These are phyloP conservation scores for Tothia fuscella DNA, from an alignment of 2,329 filamentous ascomycete species.

Conservation along the genomic window DNA sequence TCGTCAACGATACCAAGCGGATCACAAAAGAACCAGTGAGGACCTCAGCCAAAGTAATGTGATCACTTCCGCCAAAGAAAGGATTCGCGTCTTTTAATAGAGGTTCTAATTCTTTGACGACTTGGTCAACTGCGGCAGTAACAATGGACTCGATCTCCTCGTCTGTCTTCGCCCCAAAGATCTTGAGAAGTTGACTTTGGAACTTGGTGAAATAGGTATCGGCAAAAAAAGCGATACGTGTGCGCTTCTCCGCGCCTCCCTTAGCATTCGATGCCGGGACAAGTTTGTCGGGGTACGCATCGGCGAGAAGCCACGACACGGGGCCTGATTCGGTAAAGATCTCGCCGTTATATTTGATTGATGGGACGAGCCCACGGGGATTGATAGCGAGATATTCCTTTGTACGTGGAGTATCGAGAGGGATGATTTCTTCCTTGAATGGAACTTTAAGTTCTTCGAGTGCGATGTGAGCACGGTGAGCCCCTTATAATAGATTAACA, in stretches of 20 bases:
- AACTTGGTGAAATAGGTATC: constrained; percentile 6
- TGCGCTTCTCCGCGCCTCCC: not conserved
- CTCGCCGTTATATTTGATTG: not conserved
- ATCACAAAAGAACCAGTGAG: not conserved
- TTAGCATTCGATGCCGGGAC: not conserved
- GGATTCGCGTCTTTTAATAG: not conserved
- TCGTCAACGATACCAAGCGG: not conserved
- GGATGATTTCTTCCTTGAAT: constrained; percentile 1
- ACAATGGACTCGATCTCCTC: not conserved
- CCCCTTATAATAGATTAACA: not conserved
- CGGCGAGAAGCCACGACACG: not conserved
- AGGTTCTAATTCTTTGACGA: constrained; percentile 3
- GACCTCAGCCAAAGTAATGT: not conserved
- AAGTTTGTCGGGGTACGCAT: not conserved
- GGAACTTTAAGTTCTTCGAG: constrained; percentile 2
- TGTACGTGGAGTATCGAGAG: not conserved
- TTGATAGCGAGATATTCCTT: not conserved
- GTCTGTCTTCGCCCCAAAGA: not conserved
- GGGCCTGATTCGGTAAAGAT: constrained; percentile 2
- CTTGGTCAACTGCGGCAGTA: not conserved
- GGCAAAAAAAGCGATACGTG: constrained; percentile 1
- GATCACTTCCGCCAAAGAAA: not conserved
- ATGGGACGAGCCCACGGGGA: constrained; percentile 3
- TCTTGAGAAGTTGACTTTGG: not conserved
- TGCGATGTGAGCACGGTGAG: constrained; percentile 1